Base-by-base conservation (phyloP, 768 basidiomycete species). In the Dentipellis sp. region DNA sequence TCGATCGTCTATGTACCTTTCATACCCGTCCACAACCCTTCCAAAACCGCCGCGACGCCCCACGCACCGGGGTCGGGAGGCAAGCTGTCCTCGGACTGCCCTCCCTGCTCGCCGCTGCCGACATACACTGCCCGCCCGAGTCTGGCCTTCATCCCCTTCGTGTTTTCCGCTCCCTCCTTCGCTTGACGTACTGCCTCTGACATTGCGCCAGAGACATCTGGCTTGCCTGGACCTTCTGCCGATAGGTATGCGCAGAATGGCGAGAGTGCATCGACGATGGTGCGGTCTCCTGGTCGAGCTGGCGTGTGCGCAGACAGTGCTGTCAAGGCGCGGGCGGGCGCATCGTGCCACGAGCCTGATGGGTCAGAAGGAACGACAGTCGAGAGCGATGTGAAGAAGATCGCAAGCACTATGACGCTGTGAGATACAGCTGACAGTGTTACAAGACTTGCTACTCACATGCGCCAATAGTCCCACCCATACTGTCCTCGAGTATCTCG, bases 381-480 rank as follows among this genome's bases (percentile, higher is more conserved):
- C 16, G 51, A 34, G n/a, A 52, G 9, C 29, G 51, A 52, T 2
- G 51, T 52, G 36, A 77, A 68, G 59, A 74, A 77, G 45, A 77
- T 74, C 0, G 71, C 70, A 29, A 78, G 73, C n/a, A 77, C 75
- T 77, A 35, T 1, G 37, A n/a, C 16, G 9, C 16, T 3, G 22
- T 10, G 29, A 29, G 29, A 6, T 42, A 42, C 19, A 19, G 14
- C 14, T 19, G 21, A 22, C 7, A 46, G 2, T 6, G n/a, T 2
- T 22, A 16, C 29, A 46, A 19, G 39, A 38, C n/a, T 48, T 35
- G 61, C 49, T 19, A 39, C 71, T 64, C 56, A 75, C 76, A 59
- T 52, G 78, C 78, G 12, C 81, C 80, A 21, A 75, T 75, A 1
- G 80, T 81, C 36, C 80, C 79, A 10, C 78, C 80, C 81, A 83